Evolutionary conservation across 2,329 filamentous ascomycete genomes (phyloP).

Genomic region (Eutypa lata): DNA sequence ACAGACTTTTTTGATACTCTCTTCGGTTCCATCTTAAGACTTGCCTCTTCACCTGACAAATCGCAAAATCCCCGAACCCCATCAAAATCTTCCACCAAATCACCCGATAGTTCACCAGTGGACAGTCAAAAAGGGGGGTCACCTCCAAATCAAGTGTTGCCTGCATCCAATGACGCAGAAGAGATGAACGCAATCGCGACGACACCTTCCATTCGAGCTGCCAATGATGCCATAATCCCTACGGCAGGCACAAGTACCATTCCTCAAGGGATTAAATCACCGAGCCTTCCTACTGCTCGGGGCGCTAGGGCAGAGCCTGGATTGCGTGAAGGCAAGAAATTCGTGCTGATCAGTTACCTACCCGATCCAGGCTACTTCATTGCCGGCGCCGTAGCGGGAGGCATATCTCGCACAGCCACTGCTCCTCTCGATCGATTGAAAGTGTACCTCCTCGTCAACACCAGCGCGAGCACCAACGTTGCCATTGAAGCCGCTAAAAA

Average conservation of each 20-base stretch:
- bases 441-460: constrained; percentile 95
- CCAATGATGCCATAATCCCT: constrained; percentile 7
- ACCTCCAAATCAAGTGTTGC: constrained; percentile 7
- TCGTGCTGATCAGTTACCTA: constrained; percentile 64
- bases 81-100: neutral
- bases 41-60: constrained; percentile 51
- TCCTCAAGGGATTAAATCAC: constrained; percentile 11
- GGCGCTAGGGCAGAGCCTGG: constrained; percentile 25
- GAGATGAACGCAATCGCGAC: constrained; percentile 14
- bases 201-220: constrained; percentile 11
- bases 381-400: constrained; percentile 91
- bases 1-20: constrained; percentile 65
- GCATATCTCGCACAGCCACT: constrained; percentile 90
- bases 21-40: constrained; percentile 72
- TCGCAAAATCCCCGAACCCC: constrained; percentile 21
- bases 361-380: constrained; percentile 96
- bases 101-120: constrained; percentile 1
- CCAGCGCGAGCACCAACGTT: constrained; percentile 53
- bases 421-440: constrained; percentile 95
- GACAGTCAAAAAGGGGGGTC: constrained; percentile 9
- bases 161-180: constrained; percentile 12
- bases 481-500: constrained; percentile 66
- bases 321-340: constrained; percentile 38
- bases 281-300: constrained; percentile 18
- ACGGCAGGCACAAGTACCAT: constrained; percentile 12